These are phyloP conservation scores for Rutidosis leptorrhynchoides DNA, from an alignment of 129 eudicot genomes.

Conservation along the genomic window DNA sequence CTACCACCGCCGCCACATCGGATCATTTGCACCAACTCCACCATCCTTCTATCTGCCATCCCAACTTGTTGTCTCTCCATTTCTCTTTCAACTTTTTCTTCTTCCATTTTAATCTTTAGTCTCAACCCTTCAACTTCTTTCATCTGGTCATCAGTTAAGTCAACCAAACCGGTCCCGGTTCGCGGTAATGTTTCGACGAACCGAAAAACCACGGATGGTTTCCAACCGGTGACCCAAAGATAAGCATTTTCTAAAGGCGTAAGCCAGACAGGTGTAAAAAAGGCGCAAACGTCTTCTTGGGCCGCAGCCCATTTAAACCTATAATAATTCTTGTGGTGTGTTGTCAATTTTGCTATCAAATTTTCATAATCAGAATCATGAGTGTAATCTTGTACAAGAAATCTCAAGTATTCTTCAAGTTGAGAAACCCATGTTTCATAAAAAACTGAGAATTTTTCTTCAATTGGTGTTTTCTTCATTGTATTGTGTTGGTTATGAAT, in stretches of 20 bases:
- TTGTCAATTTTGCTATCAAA: constrained; percentile 47
- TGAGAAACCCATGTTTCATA: constrained; percentile 61
- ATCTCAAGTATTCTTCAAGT: constrained; percentile 41
- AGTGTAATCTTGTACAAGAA: constrained; percentile 19
- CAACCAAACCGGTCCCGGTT: constrained; percentile 28
- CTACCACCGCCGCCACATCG: constrained; percentile 14
- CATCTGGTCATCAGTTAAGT: constrained; percentile 52
- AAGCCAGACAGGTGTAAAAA: constrained; percentile 56
- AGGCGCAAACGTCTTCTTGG: constrained; percentile 54
- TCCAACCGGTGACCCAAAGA: constrained; percentile 90
- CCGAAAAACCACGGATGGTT: constrained; percentile 58
- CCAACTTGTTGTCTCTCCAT: constrained; percentile 80
- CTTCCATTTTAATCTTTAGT: constrained; percentile 51
- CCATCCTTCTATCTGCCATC: constrained; percentile 52
- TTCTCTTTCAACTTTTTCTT: constrained; percentile 77
- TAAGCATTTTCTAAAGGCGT: constrained; percentile 52
- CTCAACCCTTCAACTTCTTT: constrained; percentile 45
- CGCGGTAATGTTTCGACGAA: constrained; percentile 39
- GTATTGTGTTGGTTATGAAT: background rate
- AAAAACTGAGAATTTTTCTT: constrained; percentile 45
- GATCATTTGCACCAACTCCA: constrained; percentile 42
- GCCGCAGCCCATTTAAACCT: constrained; percentile 72
- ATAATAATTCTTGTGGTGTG: constrained; percentile 78
- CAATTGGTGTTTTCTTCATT: constrained; percentile 36
- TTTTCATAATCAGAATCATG: constrained; percentile 23